phyloP scores from a whole-genome alignment of 2,329 filamentous ascomycete species.

The Gliomastix tumulicola region DNA sequence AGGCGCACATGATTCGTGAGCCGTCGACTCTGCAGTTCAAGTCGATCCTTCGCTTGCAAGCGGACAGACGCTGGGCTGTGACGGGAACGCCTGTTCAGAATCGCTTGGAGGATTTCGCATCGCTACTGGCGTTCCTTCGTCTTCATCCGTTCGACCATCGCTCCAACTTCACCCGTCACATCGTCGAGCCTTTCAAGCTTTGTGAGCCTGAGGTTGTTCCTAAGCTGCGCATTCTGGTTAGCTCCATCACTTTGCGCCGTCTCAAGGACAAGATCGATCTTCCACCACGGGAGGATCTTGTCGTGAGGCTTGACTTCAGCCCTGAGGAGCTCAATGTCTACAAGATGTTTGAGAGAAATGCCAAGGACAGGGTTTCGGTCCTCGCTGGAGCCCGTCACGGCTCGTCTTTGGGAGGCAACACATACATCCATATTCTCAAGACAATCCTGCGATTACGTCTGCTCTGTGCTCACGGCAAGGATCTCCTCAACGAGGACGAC shows the following conservation, averaged over 20 bases:
- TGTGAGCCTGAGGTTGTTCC: conserved; percentile 79
- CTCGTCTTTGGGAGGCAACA: conserved; percentile 69
- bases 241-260: conserved; percentile 88
- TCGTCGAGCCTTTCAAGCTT: conserved; percentile 79
- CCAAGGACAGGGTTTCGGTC: conserved; percentile 70
- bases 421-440: conserved; percentile 91
- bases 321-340: conserved; percentile 71
- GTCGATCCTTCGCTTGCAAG: conserved; percentile 72
- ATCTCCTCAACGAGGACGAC: conserved; percentile 80
- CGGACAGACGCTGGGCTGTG: conserved; percentile 88
- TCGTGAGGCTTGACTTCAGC: conserved; percentile 69
- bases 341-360: conserved; percentile 76
- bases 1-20: conserved; percentile 91
- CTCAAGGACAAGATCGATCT: conserved; percentile 88
- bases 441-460: conserved; percentile 84
- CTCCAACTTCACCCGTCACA: conserved; percentile 68
- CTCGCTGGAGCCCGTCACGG: conserved; percentile 53
- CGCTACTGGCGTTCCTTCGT: conserved; percentile 78
- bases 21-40: conserved; percentile 76
- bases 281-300: conserved; percentile 64
- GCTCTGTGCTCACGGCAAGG: conserved; percentile 90
- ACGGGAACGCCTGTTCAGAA: conserved; percentile 97
- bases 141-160: conserved; percentile 80
- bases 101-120: conserved; percentile 80
- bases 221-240: conserved; percentile 81